Base-by-base conservation (phyloP, 805 yeast genomes). In the Komagataella pastoris region DNA sequence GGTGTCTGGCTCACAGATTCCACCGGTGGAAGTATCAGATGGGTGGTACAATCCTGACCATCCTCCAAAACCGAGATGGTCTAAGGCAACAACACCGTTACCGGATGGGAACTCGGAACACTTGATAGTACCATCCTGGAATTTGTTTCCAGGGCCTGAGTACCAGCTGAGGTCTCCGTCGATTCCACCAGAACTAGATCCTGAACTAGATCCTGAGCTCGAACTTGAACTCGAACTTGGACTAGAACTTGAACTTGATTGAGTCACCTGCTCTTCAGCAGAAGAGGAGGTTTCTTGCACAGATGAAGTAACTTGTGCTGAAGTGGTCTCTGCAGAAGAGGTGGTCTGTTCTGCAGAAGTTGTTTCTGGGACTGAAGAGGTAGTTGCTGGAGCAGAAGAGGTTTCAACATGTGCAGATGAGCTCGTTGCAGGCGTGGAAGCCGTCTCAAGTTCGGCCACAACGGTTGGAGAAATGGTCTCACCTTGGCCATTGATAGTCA, bases 91-190 rank as follows among this genome's bases (percentile, higher is more conserved):
- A 54, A 88, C 95, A 75, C 96, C 96, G 62, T 85, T 77, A 55
- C 93, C 95, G 50, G 79, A 64, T 65, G 91, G 95, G 77, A 88
- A 84, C 52, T 71, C 65, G 54, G 74, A 66, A 74, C 96, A 88
- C 54, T 74, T 67, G 61, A 80, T 63, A 46, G 68, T 73, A 65
- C 96, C 96, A 64, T 88, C 96, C 62, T 72, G 68, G 69, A 93
- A 91, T 50, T 70, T 68, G 47, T 65, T 70, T 53, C 74, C 56
- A 61, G 96, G 93, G 59, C 66, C 72, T 8, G 70, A 58, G 71
- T 71, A 86, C 54, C 75, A 67, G 44, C 70, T 52, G 56, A 87
- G 75, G 65, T 80, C 88, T 59, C 93, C 93, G 21, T 62, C 56
- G 51, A 66, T 60, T 49, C 69, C 66, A 51, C 65, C 60, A 30